These are phyloP conservation scores for Solanum phureja DNA, from an alignment of 257 asterid genomes.

Conservation along the genomic window DNA sequence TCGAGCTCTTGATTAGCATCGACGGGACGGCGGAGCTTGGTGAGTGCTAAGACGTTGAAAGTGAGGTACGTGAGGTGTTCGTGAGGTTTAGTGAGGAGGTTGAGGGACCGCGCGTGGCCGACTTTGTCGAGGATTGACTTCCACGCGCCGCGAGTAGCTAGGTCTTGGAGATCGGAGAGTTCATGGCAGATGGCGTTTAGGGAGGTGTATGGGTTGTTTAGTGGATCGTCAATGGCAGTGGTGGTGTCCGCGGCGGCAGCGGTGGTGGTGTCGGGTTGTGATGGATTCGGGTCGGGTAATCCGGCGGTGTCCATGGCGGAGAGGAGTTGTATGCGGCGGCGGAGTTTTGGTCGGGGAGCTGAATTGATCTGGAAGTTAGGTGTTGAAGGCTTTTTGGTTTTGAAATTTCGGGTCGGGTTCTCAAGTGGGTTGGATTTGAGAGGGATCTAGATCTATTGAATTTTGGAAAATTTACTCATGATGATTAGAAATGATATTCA, in stretches of 20 bases:
- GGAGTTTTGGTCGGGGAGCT: not conserved
- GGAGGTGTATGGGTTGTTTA: constrained; percentile 44
- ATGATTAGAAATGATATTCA: too few relatives aligned
- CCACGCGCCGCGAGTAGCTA: constrained; percentile 94
- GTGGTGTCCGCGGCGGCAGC: not conserved
- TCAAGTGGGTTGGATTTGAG: not conserved
- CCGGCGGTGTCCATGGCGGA: not conserved
- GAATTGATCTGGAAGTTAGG: not conserved
- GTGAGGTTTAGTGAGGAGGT: constrained; percentile 74
- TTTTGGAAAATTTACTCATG: not conserved
- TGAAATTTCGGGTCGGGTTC: not conserved
- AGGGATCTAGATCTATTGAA: not conserved
- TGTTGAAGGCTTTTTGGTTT: not conserved
- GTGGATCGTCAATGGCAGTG: constrained; percentile 31
- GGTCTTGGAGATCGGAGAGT: constrained; percentile 67
- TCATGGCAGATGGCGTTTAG: constrained; percentile 74
- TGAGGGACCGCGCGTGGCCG: constrained; percentile 75
- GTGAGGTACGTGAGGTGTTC: constrained; percentile 83
- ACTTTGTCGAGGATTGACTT: constrained; percentile 80
- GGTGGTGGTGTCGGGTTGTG: constrained; percentile 2
- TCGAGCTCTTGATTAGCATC: constrained; percentile 72
- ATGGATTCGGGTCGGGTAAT: constrained; percentile 6
- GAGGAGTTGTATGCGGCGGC: not conserved
- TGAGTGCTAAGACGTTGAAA: constrained; percentile 68
- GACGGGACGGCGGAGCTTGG: constrained; percentile 79